Percentiles rank a stretch among this genome's conserved stretches.
phyloP scores from a whole-genome alignment of 139 green algal genomes.

The Chlamydomonas incerta region DNA sequence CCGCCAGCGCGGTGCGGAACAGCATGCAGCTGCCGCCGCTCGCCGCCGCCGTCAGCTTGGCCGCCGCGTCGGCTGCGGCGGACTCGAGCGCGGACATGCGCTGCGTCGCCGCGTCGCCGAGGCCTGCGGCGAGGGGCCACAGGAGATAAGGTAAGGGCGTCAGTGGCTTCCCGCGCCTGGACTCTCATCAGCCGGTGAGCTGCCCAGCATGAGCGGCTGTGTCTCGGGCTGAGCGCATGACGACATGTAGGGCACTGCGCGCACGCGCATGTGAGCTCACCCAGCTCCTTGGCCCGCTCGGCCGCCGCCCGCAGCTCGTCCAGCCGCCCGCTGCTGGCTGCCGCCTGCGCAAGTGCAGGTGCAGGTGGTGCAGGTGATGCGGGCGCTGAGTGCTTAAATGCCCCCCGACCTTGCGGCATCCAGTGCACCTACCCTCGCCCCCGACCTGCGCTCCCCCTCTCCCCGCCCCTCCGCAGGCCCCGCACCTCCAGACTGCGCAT shows the following conservation, averaged over 20 bases:
- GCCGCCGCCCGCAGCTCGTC: background rate
- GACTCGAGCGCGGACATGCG: constrained; percentile 5
- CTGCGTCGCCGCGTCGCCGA: background rate
- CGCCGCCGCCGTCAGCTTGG: background rate
- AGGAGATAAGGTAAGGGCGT: too few relatives aligned
- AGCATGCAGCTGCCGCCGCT: background rate
- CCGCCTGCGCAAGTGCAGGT: background rate
- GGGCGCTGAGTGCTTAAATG: too few relatives aligned
- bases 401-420: background rate
- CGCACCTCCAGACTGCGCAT: constrained; percentile 8
- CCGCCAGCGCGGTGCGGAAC: background rate
- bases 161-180: background rate
- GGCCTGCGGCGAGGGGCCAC: background rate
- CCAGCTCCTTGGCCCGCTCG: background rate
- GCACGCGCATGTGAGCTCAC: too few relatives aligned
- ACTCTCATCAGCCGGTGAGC: background rate
- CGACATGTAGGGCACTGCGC: too few relatives aligned
- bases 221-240: too few relatives aligned
- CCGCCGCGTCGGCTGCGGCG: background rate
- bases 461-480: background rate
- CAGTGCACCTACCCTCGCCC: background rate
- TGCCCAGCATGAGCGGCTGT: background rate
- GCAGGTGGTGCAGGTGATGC: background rate
- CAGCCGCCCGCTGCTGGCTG: background rate
- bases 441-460: background rate